Percentiles rank a stretch among this genome's conserved stretches.
Conservation (phyloP, 805 yeast genomes). For the Grigorovia transvaalensis region DNA sequence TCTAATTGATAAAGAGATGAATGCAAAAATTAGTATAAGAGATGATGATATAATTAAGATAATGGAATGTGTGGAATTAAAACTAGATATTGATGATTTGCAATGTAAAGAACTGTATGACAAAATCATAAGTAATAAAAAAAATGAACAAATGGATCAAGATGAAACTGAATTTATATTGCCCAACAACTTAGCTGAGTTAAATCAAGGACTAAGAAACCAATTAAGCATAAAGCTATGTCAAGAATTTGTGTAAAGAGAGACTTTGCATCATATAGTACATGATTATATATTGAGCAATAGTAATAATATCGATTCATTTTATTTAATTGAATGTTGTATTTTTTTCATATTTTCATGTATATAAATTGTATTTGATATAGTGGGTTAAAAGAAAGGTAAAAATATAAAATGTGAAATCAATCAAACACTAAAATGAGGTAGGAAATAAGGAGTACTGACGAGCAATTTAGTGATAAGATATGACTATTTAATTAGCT, state of each 20-base stretch:
- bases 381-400: too few species aligned
- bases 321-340: too few species aligned
- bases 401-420: too few species aligned
- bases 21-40: constrained; percentile 11
- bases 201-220: constrained; percentile 15
- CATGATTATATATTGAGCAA: neutral
- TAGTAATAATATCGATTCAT: neutral
- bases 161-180: constrained; percentile 2
- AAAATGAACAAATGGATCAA: neutral
- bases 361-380: too few species aligned
- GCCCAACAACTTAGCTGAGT: constrained; percentile 11
- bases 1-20: constrained; percentile 9
- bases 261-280: neutral
- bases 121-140: constrained; percentile 7
- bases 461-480: too few species aligned
- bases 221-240: constrained; percentile 21
- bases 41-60: constrained; percentile 17
- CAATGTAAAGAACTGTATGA: constrained; percentile 13
- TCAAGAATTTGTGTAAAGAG: constrained; percentile 20
- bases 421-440: too few species aligned
- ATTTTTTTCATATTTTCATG: too few species aligned
- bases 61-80: constrained; percentile 17
- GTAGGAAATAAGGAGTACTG: too few species aligned
- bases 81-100: constrained; percentile 14
- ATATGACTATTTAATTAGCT: too few species aligned